phyloP scores from a whole-genome alignment of 805 yeast species.

The Yarrowia sp. region DNA sequence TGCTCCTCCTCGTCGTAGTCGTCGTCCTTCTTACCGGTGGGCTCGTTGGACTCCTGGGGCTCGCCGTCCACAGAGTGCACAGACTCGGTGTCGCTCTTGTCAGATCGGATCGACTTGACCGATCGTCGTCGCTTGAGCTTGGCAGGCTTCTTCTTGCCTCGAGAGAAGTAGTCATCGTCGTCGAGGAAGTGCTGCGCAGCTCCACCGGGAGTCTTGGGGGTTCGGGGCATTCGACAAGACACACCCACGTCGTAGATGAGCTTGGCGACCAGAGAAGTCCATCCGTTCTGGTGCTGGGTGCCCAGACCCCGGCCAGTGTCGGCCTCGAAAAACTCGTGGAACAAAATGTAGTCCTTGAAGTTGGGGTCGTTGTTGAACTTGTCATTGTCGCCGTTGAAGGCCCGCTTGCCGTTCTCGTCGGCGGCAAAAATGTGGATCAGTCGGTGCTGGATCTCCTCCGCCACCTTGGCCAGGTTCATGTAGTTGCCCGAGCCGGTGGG shows the following conservation, averaged over 20 bases:
- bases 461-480: constrained; percentile 84
- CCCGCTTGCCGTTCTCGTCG: constrained; percentile 66
- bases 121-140: constrained; percentile 43
- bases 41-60: constrained; percentile 24
- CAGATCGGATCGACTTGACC: constrained; percentile 39
- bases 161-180: constrained; percentile 46
- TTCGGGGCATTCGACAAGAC: constrained; percentile 56
- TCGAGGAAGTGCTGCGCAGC: constrained; percentile 51
- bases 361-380: constrained; percentile 64
- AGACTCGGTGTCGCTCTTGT: constrained; percentile 27
- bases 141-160: constrained; percentile 41
- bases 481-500: constrained; percentile 82
- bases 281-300: constrained; percentile 93
- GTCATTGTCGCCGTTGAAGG: constrained; percentile 68
- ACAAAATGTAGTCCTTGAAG: constrained; percentile 78
- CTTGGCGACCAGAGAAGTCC: constrained; percentile 94
- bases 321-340: constrained; percentile 90
- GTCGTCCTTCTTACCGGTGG: constrained; percentile 18
- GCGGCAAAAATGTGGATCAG: constrained; percentile 80
- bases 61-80: constrained; percentile 25
- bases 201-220: constrained; percentile 49
- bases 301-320: constrained; percentile 95
- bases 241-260: constrained; percentile 87
- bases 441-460: constrained; percentile 87
- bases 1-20: constrained; percentile 39